These are phyloP conservation scores for Cladosporium sp. DNA, from an alignment of 2,329 filamentous ascomycete genomes.

Conservation along the genomic window DNA sequence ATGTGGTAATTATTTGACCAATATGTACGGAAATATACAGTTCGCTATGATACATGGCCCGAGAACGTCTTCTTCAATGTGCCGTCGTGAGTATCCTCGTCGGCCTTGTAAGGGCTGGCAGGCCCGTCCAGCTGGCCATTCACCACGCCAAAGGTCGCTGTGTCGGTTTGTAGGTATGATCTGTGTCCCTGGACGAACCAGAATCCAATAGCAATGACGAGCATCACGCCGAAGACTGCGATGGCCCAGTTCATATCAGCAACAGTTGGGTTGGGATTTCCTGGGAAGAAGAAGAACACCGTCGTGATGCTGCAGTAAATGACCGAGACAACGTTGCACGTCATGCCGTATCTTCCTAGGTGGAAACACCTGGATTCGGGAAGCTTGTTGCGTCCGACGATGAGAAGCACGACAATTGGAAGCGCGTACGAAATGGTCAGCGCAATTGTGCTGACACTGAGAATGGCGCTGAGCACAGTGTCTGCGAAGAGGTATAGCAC, in stretches of 20 bases:
- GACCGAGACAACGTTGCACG: conserved; percentile 28
- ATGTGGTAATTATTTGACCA: neutral
- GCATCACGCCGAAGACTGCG: conserved; percentile 18
- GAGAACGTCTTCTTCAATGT: conserved; percentile 16
- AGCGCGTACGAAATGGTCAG: conserved; percentile 47
- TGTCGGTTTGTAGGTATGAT: conserved; percentile 13
- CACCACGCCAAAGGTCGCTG: conserved; percentile 13
- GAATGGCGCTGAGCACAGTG: conserved; percentile 46
- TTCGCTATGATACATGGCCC: neutral
- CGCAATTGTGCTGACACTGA: conserved; percentile 45
- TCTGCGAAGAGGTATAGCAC: conserved; percentile 45
- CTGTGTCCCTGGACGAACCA: conserved; percentile 21
- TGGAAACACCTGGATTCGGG: conserved; percentile 46
- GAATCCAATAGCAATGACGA: conserved; percentile 20
- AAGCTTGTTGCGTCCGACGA: conserved; percentile 54
- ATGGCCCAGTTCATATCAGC: conserved; percentile 26
- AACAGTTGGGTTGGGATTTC: conserved; percentile 18
- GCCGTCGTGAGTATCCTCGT: neutral
- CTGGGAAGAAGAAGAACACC: conserved; percentile 26
- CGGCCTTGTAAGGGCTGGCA: neutral
- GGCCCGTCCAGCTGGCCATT: conserved; percentile 6
- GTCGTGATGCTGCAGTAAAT: conserved; percentile 31
- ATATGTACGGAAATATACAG: conserved; percentile 6
- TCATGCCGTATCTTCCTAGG: conserved; percentile 41
- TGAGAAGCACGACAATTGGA: conserved; percentile 39